phyloP scores from a whole-genome alignment of 768 basidiomycete genomes.

The Pleurotus djamor region DNA sequence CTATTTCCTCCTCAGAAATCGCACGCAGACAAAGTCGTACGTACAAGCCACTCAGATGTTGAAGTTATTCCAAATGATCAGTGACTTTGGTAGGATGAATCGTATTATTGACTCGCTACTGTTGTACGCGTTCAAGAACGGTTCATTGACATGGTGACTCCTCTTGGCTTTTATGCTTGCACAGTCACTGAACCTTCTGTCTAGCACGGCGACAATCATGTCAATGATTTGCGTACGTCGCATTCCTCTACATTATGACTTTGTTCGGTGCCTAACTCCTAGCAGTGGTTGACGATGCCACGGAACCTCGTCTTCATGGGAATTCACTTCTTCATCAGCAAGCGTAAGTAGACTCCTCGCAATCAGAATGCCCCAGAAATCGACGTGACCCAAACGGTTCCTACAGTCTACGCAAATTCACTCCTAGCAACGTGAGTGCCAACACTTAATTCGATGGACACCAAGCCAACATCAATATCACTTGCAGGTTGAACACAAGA shows the following conservation, averaged over 20 bases:
- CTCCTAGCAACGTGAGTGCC: constrained; percentile 5
- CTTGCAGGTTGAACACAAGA: constrained; percentile 1
- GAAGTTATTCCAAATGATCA: neutral
- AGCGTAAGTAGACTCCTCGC: constrained; percentile 23
- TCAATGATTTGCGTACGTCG: constrained; percentile 40
- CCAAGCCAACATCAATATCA: neutral
- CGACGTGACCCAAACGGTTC: neutral
- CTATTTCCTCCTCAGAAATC: constrained; percentile 35
- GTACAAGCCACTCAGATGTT: neutral
- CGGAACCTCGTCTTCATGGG: constrained; percentile 41
- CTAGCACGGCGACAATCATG: constrained; percentile 35
- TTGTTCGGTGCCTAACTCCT: neutral
- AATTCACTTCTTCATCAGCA: constrained; percentile 45
- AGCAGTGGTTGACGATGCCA: constrained; percentile 42
- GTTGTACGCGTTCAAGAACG: constrained; percentile 52
- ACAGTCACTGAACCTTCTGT: neutral
- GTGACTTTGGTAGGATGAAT: constrained; percentile 32
- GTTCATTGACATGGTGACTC: constrained; percentile 43
- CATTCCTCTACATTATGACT: neutral
- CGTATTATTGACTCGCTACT: constrained; percentile 43
- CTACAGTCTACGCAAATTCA: neutral
- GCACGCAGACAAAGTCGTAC: constrained; percentile 35
- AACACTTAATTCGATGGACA: neutral
- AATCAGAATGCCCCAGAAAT: neutral
- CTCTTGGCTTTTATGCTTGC: neutral